A percentile compares a stretch with the other conserved stretches of the same genome.
Evolutionary conservation across 768 basidiomycete species (phyloP).

Genomic region (Tulasnella sp.): DNA sequence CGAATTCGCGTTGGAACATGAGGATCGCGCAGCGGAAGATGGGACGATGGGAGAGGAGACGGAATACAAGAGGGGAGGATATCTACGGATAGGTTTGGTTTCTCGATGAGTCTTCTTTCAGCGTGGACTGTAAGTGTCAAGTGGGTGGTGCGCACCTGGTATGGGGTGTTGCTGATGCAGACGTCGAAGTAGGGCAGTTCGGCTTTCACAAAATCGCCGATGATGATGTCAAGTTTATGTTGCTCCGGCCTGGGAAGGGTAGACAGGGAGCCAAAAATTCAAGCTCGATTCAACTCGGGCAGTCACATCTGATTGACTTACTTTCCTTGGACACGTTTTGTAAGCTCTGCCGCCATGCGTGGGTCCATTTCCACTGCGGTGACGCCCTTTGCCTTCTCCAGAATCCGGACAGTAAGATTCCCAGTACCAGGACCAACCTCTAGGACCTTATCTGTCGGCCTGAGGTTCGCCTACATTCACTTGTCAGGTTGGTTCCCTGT

Average conservation of each 20-base stretch:
- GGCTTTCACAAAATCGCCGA: slow-evolving; percentile 98
- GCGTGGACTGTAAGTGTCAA: too few relatives aligned
- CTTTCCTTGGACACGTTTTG: slow-evolving; percentile 97
- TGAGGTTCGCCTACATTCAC: slow-evolving; percentile 61
- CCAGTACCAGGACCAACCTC: slow-evolving; percentile 98
- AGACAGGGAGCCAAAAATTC: neutral
- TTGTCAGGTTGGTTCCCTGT: neutral
- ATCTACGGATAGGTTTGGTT: slow-evolving; percentile 35
- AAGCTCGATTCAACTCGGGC: neutral
- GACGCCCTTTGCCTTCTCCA: slow-evolving; percentile 86
- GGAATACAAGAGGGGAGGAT: slow-evolving; percentile 94
- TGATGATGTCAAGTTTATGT: slow-evolving; percentile 85
- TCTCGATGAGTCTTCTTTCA: neutral
- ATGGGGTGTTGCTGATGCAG: slow-evolving; percentile 98
- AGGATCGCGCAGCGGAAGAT: slow-evolving; percentile 89
- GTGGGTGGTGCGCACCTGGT: slow-evolving; percentile 45
- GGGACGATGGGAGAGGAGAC: slow-evolving; percentile 90
- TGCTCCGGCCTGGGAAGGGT: slow-evolving; percentile 69
- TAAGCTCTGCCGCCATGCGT: slow-evolving; percentile 95
- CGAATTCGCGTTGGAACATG: slow-evolving; percentile 99
- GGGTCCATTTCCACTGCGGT: slow-evolving; percentile 97
- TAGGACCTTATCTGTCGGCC: slow-evolving; percentile 89
- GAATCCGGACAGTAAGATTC: slow-evolving; percentile 85
- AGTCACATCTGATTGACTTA: slow-evolving; percentile 35
- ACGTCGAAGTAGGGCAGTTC: slow-evolving; percentile 97